Evolutionary conservation across 768 basidiomycete species (phyloP).

Genomic region (Mycena metata): DNA sequence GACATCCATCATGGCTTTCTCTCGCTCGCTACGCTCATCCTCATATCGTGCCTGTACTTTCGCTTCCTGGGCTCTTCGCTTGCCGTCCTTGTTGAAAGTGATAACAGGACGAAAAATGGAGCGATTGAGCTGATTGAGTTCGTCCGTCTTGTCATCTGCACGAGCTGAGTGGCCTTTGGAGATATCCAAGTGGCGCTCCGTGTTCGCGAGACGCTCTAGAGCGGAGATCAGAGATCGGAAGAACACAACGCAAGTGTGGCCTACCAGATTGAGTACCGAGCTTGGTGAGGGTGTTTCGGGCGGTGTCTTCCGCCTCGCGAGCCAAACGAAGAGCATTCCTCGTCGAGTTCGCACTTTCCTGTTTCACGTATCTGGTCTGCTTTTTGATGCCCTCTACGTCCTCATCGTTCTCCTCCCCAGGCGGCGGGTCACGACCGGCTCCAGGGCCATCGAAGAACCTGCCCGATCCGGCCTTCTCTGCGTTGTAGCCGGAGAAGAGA

Average conservation of each 20-base stretch:
- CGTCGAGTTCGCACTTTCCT: conserved; percentile 90
- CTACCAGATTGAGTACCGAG: conserved; percentile 95
- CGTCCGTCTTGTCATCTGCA: conserved; percentile 94
- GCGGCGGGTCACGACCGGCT: conserved; percentile 58
- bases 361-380: conserved; percentile 89
- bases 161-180: conserved; percentile 88
- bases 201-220: conserved; percentile 89
- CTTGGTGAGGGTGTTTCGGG: conserved; percentile 82
- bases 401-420: conserved; percentile 85
- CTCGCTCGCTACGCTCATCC: conserved; percentile 86
- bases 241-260: conserved; percentile 37
- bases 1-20: conserved; percentile 88
- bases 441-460: conserved; percentile 78
- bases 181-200: conserved; percentile 94
- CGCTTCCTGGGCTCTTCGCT: conserved; percentile 88
- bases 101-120: conserved; percentile 96
- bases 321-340: conserved; percentile 94
- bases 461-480: conserved; percentile 68
- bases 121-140: conserved; percentile 93
- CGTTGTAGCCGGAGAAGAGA: conserved; percentile 82
- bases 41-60: conserved; percentile 89
- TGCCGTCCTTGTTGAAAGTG: conserved; percentile 92
- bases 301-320: conserved; percentile 97
- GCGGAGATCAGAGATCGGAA: conserved; percentile 23
- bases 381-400: conserved; percentile 96